These are phyloP conservation scores for Pilasporangium apinafurcum DNA, from an alignment of 352 stramenopile species.

Conservation along the genomic window DNA sequence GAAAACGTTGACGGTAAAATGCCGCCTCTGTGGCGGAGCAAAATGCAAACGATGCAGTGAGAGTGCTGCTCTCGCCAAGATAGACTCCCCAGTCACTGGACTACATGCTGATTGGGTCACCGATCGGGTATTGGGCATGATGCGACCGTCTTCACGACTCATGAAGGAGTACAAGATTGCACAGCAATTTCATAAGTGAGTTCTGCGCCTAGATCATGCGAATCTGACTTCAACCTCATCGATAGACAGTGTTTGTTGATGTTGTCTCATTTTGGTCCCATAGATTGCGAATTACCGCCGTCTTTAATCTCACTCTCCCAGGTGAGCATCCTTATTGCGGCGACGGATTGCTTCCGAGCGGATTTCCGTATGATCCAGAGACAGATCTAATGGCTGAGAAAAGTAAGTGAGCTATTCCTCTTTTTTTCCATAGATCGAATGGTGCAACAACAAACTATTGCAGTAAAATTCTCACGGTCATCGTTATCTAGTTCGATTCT, in stretches of 20 bases:
- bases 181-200: constrained; percentile 74
- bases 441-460: background rate
- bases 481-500: constrained; percentile 65
- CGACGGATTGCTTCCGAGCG: constrained; percentile 62
- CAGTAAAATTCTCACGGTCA: background rate
- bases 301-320: constrained; percentile 89
- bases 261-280: constrained; percentile 4
- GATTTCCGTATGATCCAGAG: constrained; percentile 88
- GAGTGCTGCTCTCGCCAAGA: constrained; percentile 64
- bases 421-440: background rate
- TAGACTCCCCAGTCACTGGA: constrained; percentile 60
- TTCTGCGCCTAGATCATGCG: background rate
- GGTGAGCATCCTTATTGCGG: constrained; percentile 89
- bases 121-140: constrained; percentile 85
- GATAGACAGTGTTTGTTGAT: background rate
- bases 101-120: constrained; percentile 87
- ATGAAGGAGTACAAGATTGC: constrained; percentile 80
- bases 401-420: constrained; percentile 32
- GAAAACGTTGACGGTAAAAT: constrained; percentile 78
- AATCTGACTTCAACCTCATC: background rate
- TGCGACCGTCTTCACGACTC: constrained; percentile 77
- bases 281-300: constrained; percentile 73
- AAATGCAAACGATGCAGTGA: constrained; percentile 86
- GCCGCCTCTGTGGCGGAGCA: constrained; percentile 76
- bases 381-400: constrained; percentile 81